Evolutionary conservation across 495 filamentous ascomycete species (phyloP).

Genomic region (Clohesyomyces aquaticus): DNA sequence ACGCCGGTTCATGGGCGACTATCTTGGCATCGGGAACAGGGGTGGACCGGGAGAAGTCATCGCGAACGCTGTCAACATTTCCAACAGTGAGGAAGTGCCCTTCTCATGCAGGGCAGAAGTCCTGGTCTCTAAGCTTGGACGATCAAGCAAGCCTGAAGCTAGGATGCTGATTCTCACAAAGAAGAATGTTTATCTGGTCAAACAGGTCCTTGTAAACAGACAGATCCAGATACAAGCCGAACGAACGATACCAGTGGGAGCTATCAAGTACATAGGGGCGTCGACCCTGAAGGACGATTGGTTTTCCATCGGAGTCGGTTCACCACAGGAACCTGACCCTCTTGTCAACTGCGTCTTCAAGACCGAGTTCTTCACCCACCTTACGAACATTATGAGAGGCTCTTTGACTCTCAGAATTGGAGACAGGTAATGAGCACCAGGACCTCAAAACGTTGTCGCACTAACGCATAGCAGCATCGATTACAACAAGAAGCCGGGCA

Average conservation of each 20-base stretch:
- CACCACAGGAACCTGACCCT: slow-evolving; percentile 86
- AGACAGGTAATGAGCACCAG: slow-evolving; percentile 56
- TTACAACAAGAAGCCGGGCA: slow-evolving; percentile 98
- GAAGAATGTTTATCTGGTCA: slow-evolving; percentile 82
- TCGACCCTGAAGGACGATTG: slow-evolving; percentile 90
- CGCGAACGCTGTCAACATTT: slow-evolving; percentile 68
- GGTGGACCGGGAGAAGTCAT: slow-evolving; percentile 83
- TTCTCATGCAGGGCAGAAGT: slow-evolving; percentile 92
- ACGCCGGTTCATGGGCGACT: slow-evolving; percentile 92
- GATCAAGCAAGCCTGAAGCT: slow-evolving; percentile 89
- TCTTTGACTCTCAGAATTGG: slow-evolving; percentile 80
- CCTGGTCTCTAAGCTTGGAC: slow-evolving; percentile 89
- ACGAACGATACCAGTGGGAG: slow-evolving; percentile 76
- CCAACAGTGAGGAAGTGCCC: slow-evolving; percentile 68
- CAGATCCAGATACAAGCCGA: slow-evolving; percentile 81
- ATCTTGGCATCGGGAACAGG: slow-evolving; percentile 80
- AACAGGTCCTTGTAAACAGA: slow-evolving; percentile 79
- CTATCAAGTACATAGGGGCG: slow-evolving; percentile 81
- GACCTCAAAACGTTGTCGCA: background rate
- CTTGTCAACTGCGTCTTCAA: slow-evolving; percentile 92
- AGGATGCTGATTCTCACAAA: slow-evolving; percentile 84
- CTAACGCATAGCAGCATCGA: slow-evolving; percentile 66
- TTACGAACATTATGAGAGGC: slow-evolving; percentile 73
- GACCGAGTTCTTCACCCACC: slow-evolving; percentile 94
- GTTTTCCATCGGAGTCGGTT: slow-evolving; percentile 90